phyloP scores from a whole-genome alignment of 495 filamentous ascomycete genomes.

The Trichoderma reesei region DNA sequence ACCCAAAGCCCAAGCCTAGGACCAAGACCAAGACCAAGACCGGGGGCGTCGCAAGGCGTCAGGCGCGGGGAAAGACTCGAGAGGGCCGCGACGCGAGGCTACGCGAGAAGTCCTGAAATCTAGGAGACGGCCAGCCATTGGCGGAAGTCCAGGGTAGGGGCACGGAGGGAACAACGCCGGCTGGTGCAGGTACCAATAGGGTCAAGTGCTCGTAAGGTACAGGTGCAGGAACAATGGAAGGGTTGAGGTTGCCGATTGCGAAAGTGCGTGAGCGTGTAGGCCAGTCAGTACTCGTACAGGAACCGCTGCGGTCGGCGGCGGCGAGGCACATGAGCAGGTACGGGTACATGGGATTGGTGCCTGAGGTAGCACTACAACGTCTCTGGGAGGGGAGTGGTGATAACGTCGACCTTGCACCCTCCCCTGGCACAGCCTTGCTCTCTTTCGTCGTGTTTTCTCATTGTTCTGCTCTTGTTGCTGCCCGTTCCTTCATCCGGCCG shows the following conservation, averaged over 20 bases:
- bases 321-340: too few relatives aligned
- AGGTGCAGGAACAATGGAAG: not conserved
- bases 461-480: not conserved
- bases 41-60: not conserved
- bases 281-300: not conserved
- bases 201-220: not conserved
- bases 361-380: not conserved
- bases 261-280: too few relatives aligned
- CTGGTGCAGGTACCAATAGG: not conserved
- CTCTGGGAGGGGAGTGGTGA: not conserved
- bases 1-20: too few relatives aligned
- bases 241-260: too few relatives aligned
- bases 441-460: not conserved
- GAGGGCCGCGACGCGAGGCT: not conserved
- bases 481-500: not conserved
- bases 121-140: not conserved
- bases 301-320: too few relatives aligned
- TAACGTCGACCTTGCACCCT: not conserved
- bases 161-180: not conserved
- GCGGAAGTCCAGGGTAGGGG: not conserved
- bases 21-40: not conserved
- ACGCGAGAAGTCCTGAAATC: constrained; percentile 5
- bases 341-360: not conserved
- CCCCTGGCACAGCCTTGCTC: not conserved
- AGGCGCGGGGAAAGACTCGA: not conserved